Evolutionary conservation across 495 filamentous ascomycete species (phyloP).

Genomic region (Penicillium longicatenatum): DNA sequence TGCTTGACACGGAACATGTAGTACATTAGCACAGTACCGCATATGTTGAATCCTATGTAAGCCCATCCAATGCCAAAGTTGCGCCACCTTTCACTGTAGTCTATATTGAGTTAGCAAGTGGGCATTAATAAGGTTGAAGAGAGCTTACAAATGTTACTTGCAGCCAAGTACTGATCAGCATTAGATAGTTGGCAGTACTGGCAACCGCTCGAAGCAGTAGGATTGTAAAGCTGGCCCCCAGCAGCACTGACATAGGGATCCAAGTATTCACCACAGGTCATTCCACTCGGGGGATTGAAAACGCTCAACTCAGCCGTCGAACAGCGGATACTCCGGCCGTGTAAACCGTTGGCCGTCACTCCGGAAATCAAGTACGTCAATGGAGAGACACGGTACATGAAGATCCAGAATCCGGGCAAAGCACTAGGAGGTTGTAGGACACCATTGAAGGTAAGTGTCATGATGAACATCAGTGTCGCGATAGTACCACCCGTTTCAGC

Average conservation of each 20-base stretch:
- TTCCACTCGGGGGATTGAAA: slow-evolving; percentile 53
- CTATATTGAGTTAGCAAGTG: slow-evolving; percentile 27
- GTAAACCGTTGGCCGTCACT: slow-evolving; percentile 61
- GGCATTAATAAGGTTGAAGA: not conserved
- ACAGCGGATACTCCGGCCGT: slow-evolving; percentile 61
- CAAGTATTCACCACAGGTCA: slow-evolving; percentile 64
- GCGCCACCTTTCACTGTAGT: slow-evolving; percentile 65
- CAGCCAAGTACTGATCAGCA: slow-evolving; percentile 64
- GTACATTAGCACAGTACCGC: slow-evolving; percentile 72
- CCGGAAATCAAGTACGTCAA: slow-evolving; percentile 66
- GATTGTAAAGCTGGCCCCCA: slow-evolving; percentile 59
- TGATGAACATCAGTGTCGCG: slow-evolving; percentile 60
- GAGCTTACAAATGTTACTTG: slow-evolving; percentile 49
- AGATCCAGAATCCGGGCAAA: slow-evolving; percentile 69
- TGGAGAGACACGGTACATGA: slow-evolving; percentile 68
- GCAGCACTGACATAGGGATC: slow-evolving; percentile 44
- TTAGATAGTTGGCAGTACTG: slow-evolving; percentile 58
- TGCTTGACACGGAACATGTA: slow-evolving; percentile 57
- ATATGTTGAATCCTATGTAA: slow-evolving; percentile 77
- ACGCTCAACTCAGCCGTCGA: slow-evolving; percentile 59
- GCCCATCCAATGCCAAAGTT: slow-evolving; percentile 72
- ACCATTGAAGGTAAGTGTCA: slow-evolving; percentile 64
- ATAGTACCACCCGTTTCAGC: slow-evolving; percentile 59
- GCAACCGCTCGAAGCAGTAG: slow-evolving; percentile 55
- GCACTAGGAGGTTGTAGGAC: slow-evolving; percentile 47